A percentile compares a stretch with the other conserved stretches of the same genome.
Evolutionary conservation across 2,329 filamentous ascomycete species (phyloP).

Genomic region (Tolypocladium guangdongense): DNA sequence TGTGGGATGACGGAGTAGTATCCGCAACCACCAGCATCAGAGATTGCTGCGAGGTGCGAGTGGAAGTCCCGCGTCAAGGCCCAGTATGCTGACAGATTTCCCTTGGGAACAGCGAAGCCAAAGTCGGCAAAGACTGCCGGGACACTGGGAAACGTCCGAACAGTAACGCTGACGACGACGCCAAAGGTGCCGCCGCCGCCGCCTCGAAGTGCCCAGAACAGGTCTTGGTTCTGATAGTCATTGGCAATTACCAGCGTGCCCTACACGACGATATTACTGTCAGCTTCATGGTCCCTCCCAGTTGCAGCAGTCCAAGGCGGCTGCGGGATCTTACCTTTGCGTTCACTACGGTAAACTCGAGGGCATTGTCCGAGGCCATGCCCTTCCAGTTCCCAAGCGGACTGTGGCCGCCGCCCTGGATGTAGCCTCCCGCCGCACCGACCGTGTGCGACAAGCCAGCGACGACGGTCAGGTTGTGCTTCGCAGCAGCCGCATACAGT

Average conservation of each 20-base stretch:
- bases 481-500: conserved; percentile 11
- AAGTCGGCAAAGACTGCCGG: conserved; percentile 18
- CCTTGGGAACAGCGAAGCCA: conserved; percentile 14
- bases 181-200: conserved; percentile 34
- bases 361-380: conserved; percentile 23
- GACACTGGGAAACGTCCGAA: conserved; percentile 27
- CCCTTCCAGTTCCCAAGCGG: conserved; percentile 18
- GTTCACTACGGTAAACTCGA: conserved; percentile 21
- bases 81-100: conserved; percentile 20
- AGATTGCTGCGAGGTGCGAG: conserved; percentile 20
- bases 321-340: conserved; percentile 15
- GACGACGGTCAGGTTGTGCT: conserved; percentile 12
- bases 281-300: background rate
- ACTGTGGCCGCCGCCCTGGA: conserved; percentile 22
- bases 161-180: conserved; percentile 29
- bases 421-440: conserved; percentile 17
- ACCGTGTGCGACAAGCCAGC: conserved; percentile 17
- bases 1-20: conserved; percentile 22
- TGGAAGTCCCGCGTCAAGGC: conserved; percentile 16
- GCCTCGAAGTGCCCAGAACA: conserved; percentile 36
- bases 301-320: background rate
- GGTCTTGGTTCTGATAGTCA: conserved; percentile 23
- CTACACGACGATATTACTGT: conserved; percentile 1
- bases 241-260: conserved; percentile 20
- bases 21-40: conserved; percentile 23